A percentile compares a stretch with the other conserved stretches of the same genome.
These are phyloP conservation scores for Bolboschoenus planiculmis DNA, from an alignment of 176 grass and related monocot species.

Conservation along the genomic window DNA sequence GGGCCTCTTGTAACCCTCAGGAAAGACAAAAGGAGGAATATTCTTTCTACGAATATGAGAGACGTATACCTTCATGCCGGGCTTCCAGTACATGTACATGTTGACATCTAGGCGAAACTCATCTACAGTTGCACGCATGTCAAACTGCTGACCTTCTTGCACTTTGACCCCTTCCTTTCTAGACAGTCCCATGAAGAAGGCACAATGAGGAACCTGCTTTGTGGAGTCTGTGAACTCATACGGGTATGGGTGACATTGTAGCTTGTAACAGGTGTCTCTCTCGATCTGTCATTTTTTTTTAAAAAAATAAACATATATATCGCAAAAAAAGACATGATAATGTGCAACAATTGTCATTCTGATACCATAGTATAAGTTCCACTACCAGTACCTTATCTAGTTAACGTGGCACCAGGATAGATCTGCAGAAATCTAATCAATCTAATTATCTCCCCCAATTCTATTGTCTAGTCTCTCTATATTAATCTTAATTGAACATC, in stretches of 20 bases:
- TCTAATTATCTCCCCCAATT: not conserved
- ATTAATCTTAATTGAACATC: not conserved
- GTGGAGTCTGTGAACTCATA: conserved; percentile 66
- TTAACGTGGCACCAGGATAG: not conserved
- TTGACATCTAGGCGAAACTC: conserved; percentile 77
- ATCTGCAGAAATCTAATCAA: not conserved
- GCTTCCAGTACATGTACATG: conserved; percentile 87
- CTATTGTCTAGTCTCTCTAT: not conserved
- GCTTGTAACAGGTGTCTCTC: conserved; percentile 79
- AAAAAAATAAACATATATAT: not conserved
- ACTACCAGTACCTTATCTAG: not conserved
- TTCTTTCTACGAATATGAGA: conserved; percentile 90
- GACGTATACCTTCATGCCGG: conserved; percentile 89
- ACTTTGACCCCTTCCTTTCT: conserved; percentile 84
- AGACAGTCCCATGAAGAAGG: conserved; percentile 94
- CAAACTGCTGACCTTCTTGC: conserved; percentile 95
- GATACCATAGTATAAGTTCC: not conserved
- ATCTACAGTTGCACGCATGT: conserved; percentile 94
- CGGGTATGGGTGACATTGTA: conserved; percentile 96
- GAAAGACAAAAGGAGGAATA: conserved; percentile 83
- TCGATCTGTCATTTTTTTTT: conserved; percentile 66
- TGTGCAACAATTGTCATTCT: not conserved
- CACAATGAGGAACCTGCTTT: conserved; percentile 78
- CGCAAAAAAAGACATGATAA: not conserved
- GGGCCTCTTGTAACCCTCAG: conserved; percentile 68